These are phyloP conservation scores for Diaporthe amygdali DNA, from an alignment of 2,329 filamentous ascomycete species.

Conservation along the genomic window DNA sequence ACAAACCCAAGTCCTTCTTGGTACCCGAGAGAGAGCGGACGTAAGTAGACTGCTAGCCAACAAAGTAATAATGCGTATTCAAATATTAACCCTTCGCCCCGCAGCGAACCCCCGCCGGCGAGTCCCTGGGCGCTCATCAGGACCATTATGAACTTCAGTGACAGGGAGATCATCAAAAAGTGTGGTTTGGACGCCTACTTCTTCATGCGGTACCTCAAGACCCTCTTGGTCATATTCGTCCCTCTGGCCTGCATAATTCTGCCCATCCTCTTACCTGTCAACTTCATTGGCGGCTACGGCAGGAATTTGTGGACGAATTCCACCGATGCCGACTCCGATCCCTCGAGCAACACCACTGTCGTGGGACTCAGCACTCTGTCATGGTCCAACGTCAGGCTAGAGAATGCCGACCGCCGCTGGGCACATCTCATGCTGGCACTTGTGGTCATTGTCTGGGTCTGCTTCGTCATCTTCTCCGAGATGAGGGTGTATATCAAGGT, in stretches of 20 bases:
- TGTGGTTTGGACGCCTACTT: slow-evolving; percentile 97
- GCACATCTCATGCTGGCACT: slow-evolving; percentile 85
- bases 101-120: slow-evolving; percentile 65
- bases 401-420: slow-evolving; percentile 74
- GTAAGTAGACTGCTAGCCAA: background rate
- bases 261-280: slow-evolving; percentile 86
- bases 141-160: slow-evolving; percentile 70
- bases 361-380: slow-evolving; percentile 79
- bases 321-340: slow-evolving; percentile 34
- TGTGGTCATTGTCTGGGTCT: slow-evolving; percentile 80
- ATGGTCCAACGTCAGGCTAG: slow-evolving; percentile 81
- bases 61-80: too few species aligned
- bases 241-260: slow-evolving; percentile 80
- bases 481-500: slow-evolving; percentile 88
- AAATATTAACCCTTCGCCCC: background rate
- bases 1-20: slow-evolving; percentile 84
- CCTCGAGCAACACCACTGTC: slow-evolving; percentile 45
- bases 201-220: slow-evolving; percentile 84
- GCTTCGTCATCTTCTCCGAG: slow-evolving; percentile 85
- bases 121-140: slow-evolving; percentile 57
- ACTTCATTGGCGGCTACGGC: slow-evolving; percentile 74
- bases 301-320: slow-evolving; percentile 41
- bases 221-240: slow-evolving; percentile 87
- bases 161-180: slow-evolving; percentile 88
- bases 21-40: slow-evolving; percentile 86